Base-by-base conservation (phyloP, 495 filamentous ascomycete species). In the Hypoxylon fuscum region DNA sequence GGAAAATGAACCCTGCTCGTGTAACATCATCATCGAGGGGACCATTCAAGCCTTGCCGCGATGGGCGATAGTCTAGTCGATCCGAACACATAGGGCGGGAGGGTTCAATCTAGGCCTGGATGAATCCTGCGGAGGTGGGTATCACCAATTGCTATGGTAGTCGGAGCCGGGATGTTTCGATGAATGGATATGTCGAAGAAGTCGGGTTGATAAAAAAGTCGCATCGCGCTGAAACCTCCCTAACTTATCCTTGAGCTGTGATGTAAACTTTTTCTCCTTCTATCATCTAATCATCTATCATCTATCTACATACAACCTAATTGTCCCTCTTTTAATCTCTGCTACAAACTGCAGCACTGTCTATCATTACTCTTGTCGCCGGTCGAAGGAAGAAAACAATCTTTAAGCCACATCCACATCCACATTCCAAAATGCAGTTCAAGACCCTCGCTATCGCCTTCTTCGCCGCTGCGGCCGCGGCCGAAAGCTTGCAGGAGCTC, bases 281-380 rank as follows among this genome's bases (percentile, higher is more conserved):
- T 47, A 43, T 43, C 37, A 9, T 21, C 38, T 17, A n/a, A 21
- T 34, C 2, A 4, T 22, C 4, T 20, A 14, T 10, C 5, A 4
- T 27, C 3, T 5, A 10, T 23, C 29, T 3, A 17, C 20, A 25
- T 9, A 45, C 20, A 29, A n/a, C 42, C 10, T 45, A 21, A 14
- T 29, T 1, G 42, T 44, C 50, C 17, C 44, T 49, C 58, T 15
- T 47, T 52, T 43, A 5, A 21, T 12, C 38, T 43, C 29, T 29
- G 37, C 22, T 10, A 29, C 22, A 8, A 11, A 29, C 46, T 32
- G n/a, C n/a, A n/a, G n/a, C n/a, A n/a, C n/a, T 27, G 37, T 29
- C 21, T 35, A 31, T 42, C 35, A 34, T 72, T 69, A 78, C 81
- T 81, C 62, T 78, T 50, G 58, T 66, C 51, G 56, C 46, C 50